Percentiles rank a stretch among this genome's conserved stretches.
Evolutionary conservation across 176 grass and related monocot genomes (phyloP).

Genomic region (Oryza coarctata): DNA sequence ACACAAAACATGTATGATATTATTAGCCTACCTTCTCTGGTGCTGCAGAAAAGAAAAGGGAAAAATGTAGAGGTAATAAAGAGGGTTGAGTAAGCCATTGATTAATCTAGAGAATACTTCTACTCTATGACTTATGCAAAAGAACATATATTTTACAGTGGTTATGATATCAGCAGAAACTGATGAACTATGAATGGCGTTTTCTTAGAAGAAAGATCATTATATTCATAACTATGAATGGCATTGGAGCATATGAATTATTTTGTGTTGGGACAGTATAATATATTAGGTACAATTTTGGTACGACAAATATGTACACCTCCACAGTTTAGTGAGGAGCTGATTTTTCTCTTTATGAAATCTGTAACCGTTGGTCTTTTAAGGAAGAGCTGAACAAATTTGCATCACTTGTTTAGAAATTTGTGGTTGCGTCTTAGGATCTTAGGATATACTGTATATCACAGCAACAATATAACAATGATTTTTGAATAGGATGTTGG

Average conservation of each 20-base stretch:
- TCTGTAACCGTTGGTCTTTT: not conserved
- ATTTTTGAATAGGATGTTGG: constrained; percentile 73
- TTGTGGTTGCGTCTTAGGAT: not conserved
- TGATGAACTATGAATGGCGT: not conserved
- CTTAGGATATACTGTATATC: not conserved
- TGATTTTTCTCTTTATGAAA: not conserved
- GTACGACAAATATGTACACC: not conserved
- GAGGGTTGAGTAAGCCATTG: not conserved
- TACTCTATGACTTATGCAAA: not conserved
- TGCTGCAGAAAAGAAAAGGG: not conserved
- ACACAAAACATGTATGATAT: not conserved
- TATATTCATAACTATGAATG: not conserved
- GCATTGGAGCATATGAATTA: not conserved
- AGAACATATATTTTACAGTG: not conserved
- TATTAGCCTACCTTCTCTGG: not conserved
- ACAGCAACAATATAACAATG: not conserved
- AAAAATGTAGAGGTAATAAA: not conserved
- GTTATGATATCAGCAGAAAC: not conserved
- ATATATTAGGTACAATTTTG: not conserved
- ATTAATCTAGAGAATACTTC: constrained; percentile 1
- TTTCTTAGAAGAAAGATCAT: not conserved
- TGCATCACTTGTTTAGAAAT: not conserved
- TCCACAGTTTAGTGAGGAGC: not conserved
- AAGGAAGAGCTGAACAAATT: not conserved
- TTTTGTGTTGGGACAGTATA: not conserved